Percentiles rank a stretch among this genome's conserved stretches.
Evolutionary conservation across 805 yeast genomes (phyloP).

Genomic region (Jamesozyma piceae): DNA sequence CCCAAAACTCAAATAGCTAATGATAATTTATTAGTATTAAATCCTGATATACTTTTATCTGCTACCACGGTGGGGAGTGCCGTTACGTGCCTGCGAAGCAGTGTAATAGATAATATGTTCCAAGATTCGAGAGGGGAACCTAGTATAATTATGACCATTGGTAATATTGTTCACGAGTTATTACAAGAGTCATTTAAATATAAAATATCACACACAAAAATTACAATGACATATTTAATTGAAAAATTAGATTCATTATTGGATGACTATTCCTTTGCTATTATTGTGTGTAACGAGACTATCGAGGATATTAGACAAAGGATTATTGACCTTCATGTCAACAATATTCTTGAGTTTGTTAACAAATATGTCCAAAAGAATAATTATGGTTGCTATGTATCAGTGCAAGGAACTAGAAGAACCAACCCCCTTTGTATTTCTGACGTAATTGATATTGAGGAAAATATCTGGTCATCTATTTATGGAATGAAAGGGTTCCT

Average conservation of each 20-base stretch:
- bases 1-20: slow-evolving; percentile 26
- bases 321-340: slow-evolving; percentile 38
- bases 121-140: slow-evolving; percentile 51
- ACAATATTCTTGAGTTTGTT: slow-evolving; percentile 47
- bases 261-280: slow-evolving; percentile 39
- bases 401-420: slow-evolving; percentile 26
- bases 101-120: slow-evolving; percentile 50
- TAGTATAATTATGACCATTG: slow-evolving; percentile 61
- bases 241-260: slow-evolving; percentile 34
- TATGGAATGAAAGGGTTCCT: slow-evolving; percentile 84
- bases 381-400: slow-evolving; percentile 19
- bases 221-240: slow-evolving; percentile 24
- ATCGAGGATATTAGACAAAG: slow-evolving; percentile 36
- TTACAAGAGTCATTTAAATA: slow-evolving; percentile 44
- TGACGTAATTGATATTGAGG: slow-evolving; percentile 76
- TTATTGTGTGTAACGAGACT: slow-evolving; percentile 47
- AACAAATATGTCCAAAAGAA: slow-evolving; percentile 34
- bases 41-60: slow-evolving; percentile 75
- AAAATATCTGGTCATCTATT: slow-evolving; percentile 82
- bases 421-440: slow-evolving; percentile 42
- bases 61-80: slow-evolving; percentile 79
- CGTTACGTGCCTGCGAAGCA: slow-evolving; percentile 60
- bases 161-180: slow-evolving; percentile 70
- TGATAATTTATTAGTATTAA: slow-evolving; percentile 59
- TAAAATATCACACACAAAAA: slow-evolving; percentile 19